Base-by-base conservation (phyloP, 306 rosid genomes). In the Clitoria ternatea region DNA sequence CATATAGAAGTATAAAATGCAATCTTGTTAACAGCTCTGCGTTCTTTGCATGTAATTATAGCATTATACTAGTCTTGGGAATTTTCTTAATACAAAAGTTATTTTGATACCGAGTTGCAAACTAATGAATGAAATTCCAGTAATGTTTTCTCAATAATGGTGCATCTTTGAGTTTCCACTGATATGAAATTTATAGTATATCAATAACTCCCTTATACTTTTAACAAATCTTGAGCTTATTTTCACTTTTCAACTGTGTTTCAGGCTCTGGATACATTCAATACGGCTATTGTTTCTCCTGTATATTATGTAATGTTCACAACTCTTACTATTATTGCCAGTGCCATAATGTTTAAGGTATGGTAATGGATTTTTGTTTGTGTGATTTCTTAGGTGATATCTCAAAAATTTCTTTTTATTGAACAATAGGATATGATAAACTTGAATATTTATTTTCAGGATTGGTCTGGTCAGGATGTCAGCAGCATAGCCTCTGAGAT, bases 291-390 rank as follows among this genome's bases (percentile, higher is more conserved):
- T 70, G 93, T 91, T 77, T 88, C 97, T 67, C 97, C 97, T 1
- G 89, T 91, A 24, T 92, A 92, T 74, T 92, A 92, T 87, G 96
- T 85, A 33, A 89, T 92, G 98, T 92, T 92, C 82, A 92, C 98
- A 30, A 92, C 98, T 76, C 82, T 92, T 69, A 92, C 98, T 49
- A 87, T 92, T 29, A 79, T 84, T 70, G 97, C 96, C 64, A 92
- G 90, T 77, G 96, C 87, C 68, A 85, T 91, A 79, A 92, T 92
- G 97, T 92, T 89, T 75, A 89, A 92, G 91, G 97, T 87, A 81
- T 61, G 64, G 44, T 63, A 23, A 54, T 64, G 12, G 53, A 42
- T 66, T 64, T 52, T 2, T 69, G 27, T 61, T 44, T 32, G 48
- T n/a, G 71, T 32, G n/a, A 33, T 35, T 56, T 61, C 71, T 73